These are phyloP conservation scores for Penicillium sp. DNA, from an alignment of 2,329 filamentous ascomycete species.

Conservation along the genomic window DNA sequence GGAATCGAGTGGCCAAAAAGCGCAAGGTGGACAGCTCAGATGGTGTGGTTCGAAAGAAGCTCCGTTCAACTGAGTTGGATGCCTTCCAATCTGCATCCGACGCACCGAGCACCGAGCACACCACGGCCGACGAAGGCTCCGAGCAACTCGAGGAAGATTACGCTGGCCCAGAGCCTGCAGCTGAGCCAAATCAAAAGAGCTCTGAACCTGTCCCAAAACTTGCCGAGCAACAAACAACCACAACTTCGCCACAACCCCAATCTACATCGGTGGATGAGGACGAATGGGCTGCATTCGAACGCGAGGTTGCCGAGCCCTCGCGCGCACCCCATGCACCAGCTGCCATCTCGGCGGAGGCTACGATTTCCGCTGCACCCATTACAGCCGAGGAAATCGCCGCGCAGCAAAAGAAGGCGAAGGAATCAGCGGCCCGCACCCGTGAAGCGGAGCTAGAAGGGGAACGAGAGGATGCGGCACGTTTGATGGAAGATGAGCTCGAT, in stretches of 20 bases:
- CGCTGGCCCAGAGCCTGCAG: conserved; percentile 25
- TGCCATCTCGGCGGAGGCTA: conserved; percentile 49
- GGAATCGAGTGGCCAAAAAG: conserved; percentile 52
- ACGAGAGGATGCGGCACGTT: conserved; percentile 72
- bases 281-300: conserved; percentile 86
- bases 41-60: conserved; percentile 46
- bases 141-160: conserved; percentile 30
- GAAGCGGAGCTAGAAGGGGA: conserved; percentile 66
- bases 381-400: conserved; percentile 64
- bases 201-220: conserved; percentile 6
- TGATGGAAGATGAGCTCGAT: conserved; percentile 76
- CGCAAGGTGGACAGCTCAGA: conserved; percentile 53
- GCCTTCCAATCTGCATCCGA: conserved; percentile 34
- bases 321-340: conserved; percentile 34
- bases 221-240: conserved; percentile 6
- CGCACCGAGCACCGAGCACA: conserved; percentile 28
- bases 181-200: conserved; percentile 14
- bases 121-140: conserved; percentile 29
- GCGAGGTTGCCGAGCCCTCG: conserved; percentile 65
- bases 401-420: conserved; percentile 51
- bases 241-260: conserved; percentile 11
- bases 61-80: conserved; percentile 38
- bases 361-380: conserved; percentile 70
- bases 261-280: conserved; percentile 64
- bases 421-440: conserved; percentile 44